Percentiles rank a stretch among this genome's conserved stretches.
phyloP scores from a whole-genome alignment of 208 protist genomes.

The Kentomonas sorsogonicus region DNA sequence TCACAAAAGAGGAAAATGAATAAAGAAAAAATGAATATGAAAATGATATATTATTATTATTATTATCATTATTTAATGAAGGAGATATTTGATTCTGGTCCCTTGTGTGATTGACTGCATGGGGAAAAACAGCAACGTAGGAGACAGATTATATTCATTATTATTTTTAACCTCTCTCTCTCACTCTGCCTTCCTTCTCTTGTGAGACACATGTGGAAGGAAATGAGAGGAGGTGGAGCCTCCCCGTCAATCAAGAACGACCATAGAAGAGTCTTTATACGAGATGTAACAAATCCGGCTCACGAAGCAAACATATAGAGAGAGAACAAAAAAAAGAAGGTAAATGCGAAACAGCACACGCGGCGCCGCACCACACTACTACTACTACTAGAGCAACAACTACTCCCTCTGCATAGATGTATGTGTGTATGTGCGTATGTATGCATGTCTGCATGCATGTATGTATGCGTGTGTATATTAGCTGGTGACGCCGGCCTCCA shows the following conservation, averaged over 20 bases:
- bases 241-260: too few species aligned
- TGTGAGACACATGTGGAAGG: too few species aligned
- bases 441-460: background rate
- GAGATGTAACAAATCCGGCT: background rate
- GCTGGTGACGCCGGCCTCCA: slow-evolving; percentile 62
- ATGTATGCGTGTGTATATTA: slow-evolving; percentile 19
- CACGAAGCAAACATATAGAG: background rate
- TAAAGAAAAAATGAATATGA: background rate
- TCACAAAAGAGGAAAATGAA: background rate
- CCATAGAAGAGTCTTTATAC: slow-evolving; percentile 1
- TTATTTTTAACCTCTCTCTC: slow-evolving; percentile 2
- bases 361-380: background rate
- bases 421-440: background rate
- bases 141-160: too few species aligned
- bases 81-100: too few species aligned
- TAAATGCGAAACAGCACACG: background rate
- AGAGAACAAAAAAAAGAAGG: background rate
- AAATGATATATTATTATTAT: slow-evolving; percentile 1
- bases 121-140: too few species aligned
- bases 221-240: too few species aligned
- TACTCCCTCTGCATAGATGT: background rate
- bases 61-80: too few species aligned
- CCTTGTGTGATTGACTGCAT: too few species aligned
- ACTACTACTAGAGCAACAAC: background rate
- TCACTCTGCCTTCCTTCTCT: slow-evolving; percentile 8